These are phyloP conservation scores for Pseudocercospora vitis DNA, from an alignment of 2,329 filamentous ascomycete genomes.

Conservation along the genomic window DNA sequence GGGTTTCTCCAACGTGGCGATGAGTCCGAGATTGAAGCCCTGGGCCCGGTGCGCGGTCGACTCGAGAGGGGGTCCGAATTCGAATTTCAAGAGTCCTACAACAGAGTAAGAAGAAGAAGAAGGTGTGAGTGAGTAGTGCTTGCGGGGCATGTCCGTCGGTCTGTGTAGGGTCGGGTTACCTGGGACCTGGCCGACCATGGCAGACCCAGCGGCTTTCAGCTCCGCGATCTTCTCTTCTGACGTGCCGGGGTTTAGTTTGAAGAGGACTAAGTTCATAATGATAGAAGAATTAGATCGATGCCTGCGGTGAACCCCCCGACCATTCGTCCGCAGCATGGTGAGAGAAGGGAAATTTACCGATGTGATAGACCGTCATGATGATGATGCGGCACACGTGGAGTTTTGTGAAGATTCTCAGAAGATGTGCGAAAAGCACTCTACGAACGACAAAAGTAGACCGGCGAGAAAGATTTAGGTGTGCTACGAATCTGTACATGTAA, in stretches of 20 bases:
- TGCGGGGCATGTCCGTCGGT: too few species aligned
- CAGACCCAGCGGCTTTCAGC: slow-evolving; percentile 22
- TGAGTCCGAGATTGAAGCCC: slow-evolving; percentile 48
- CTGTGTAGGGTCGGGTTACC: slow-evolving; percentile 6
- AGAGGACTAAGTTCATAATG: slow-evolving; percentile 25
- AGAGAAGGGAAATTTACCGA: slow-evolving; percentile 17
- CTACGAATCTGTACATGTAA: neutral
- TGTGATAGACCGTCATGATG: slow-evolving; percentile 28
- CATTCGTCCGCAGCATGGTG: neutral
- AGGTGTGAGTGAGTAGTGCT: neutral
- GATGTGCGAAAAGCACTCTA: neutral
- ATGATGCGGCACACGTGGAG: too few species aligned
- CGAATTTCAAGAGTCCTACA: slow-evolving; percentile 23
- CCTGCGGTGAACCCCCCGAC: too few species aligned
- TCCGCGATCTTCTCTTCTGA: slow-evolving; percentile 22
- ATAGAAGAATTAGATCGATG: neutral
- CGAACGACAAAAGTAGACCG: neutral
- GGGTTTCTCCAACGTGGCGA: slow-evolving; percentile 48
- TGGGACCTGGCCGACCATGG: slow-evolving; percentile 28
- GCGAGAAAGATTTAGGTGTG: neutral
- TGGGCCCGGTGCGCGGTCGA: slow-evolving; percentile 45
- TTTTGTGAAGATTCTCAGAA: neutral
- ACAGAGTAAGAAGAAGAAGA: too few species aligned
- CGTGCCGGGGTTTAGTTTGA: slow-evolving; percentile 28
- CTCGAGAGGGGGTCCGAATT: slow-evolving; percentile 38